These are phyloP conservation scores for Metschnikowia gelsemii DNA, from an alignment of 805 yeast species.

Conservation along the genomic window DNA sequence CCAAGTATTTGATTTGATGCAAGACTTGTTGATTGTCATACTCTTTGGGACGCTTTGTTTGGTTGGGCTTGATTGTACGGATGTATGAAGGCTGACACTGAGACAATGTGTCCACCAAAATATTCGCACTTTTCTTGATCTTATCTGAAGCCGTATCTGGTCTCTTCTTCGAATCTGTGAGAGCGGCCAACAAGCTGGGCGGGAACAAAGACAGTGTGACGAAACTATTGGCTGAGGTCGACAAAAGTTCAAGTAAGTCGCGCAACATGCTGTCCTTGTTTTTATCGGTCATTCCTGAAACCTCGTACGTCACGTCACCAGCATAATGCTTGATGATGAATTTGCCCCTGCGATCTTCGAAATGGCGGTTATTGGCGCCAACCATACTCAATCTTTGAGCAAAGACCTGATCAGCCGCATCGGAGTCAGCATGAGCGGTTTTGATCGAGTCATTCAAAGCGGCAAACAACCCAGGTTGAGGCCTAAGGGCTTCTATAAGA, in stretches of 20 bases:
- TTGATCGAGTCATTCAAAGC: slow-evolving; percentile 96
- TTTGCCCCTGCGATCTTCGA: slow-evolving; percentile 83
- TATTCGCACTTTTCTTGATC: slow-evolving; percentile 88
- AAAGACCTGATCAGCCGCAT: slow-evolving; percentile 95
- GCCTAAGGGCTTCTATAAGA: slow-evolving; percentile 87
- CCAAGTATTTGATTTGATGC: slow-evolving; percentile 94
- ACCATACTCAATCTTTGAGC: slow-evolving; percentile 88
- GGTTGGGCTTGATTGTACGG: slow-evolving; percentile 96
- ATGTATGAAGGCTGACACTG: slow-evolving; percentile 94
- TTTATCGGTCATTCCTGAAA: slow-evolving; percentile 89
- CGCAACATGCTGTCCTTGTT: slow-evolving; percentile 92
- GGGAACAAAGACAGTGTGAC: slow-evolving; percentile 54
- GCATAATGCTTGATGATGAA: slow-evolving; percentile 95
- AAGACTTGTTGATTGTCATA: slow-evolving; percentile 86
- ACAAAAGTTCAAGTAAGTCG: slow-evolving; percentile 77
- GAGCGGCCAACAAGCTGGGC: slow-evolving; percentile 33
- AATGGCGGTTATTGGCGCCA: slow-evolving; percentile 72
- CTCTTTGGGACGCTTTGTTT: slow-evolving; percentile 84
- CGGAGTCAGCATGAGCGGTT: slow-evolving; percentile 96
- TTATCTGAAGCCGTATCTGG: slow-evolving; percentile 97
- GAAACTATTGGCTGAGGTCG: slow-evolving; percentile 69
- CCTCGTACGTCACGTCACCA: slow-evolving; percentile 95
- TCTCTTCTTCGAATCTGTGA: slow-evolving; percentile 62
- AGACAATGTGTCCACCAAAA: slow-evolving; percentile 82
- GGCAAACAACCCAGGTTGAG: slow-evolving; percentile 90